phyloP scores from a whole-genome alignment of 768 basidiomycete species.

The Amanita muscaria region DNA sequence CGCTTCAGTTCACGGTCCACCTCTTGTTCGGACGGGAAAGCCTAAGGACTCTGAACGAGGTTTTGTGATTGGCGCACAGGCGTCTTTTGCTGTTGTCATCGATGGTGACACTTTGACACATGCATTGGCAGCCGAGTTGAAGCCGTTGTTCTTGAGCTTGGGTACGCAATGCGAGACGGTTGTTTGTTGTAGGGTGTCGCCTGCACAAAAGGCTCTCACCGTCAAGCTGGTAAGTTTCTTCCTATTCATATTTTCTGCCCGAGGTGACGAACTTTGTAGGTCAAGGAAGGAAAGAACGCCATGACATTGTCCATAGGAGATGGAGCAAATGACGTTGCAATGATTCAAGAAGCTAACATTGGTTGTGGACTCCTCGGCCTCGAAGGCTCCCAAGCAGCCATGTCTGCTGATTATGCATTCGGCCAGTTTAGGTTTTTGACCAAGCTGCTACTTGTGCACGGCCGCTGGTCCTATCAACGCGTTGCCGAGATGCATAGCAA shows the following conservation, averaged over 20 bases:
- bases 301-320: conserved; percentile 98
- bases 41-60: conserved; percentile 61
- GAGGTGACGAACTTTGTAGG: conserved; percentile 33
- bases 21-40: conserved; percentile 41
- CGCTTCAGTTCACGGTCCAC: conserved; percentile 75
- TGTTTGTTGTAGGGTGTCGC: conserved; percentile 96
- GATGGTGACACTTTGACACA: conserved; percentile 88
- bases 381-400: conserved; percentile 96
- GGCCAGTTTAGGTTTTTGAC: conserved; percentile 95
- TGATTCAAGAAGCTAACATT: conserved; percentile 99
- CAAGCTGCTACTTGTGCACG: conserved; percentile 86
- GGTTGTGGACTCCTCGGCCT: conserved; percentile 90
- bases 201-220: conserved; percentile 95
- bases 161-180: conserved; percentile 97
- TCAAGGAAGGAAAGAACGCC: conserved; percentile 90
- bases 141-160: conserved; percentile 81
- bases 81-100: conserved; percentile 89
- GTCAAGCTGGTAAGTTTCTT: conserved; percentile 68
- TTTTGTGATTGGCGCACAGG: conserved; percentile 51
- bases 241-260: conserved; percentile 1
- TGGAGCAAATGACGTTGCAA: conserved; percentile 96
- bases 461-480: conserved; percentile 95
- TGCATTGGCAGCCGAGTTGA: conserved; percentile 70
- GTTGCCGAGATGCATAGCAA: conserved; percentile 95
- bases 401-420: conserved; percentile 98